Percentiles rank a stretch among this genome's conserved stretches.
Evolutionary conservation across 2,329 filamentous ascomycete species (phyloP).

Genomic region (Zymoseptoria brevis): DNA sequence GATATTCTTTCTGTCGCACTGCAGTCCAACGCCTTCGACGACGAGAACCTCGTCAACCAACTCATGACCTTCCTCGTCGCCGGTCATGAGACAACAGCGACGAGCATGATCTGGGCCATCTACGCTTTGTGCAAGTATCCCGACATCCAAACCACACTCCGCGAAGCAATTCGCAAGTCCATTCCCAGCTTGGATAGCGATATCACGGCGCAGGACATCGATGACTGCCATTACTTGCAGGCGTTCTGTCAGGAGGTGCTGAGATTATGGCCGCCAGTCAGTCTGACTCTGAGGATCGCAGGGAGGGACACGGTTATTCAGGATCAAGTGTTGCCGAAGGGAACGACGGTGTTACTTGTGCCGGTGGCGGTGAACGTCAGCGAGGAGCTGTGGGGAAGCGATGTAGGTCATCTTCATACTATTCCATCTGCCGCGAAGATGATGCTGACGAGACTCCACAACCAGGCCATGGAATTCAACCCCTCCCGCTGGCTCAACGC

Average conservation of each 20-base stretch:
- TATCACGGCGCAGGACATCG: slow-evolving; percentile 52
- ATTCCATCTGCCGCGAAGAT: too few species aligned
- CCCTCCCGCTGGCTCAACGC: slow-evolving; percentile 65
- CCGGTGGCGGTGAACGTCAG: slow-evolving; percentile 63
- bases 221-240: slow-evolving; percentile 69
- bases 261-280: slow-evolving; percentile 64
- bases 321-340: slow-evolving; percentile 59
- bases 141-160: slow-evolving; percentile 41
- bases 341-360: slow-evolving; percentile 59
- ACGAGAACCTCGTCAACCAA: slow-evolving; percentile 66
- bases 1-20: slow-evolving; percentile 80
- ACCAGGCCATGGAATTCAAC: slow-evolving; percentile 51
- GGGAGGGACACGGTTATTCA: slow-evolving; percentile 57
- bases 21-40: slow-evolving; percentile 64
- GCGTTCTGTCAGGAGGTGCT: slow-evolving; percentile 72
- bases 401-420: slow-evolving; percentile 41
- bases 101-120: slow-evolving; percentile 46
- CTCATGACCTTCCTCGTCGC: slow-evolving; percentile 66
- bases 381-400: slow-evolving; percentile 63
- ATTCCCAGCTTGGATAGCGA: slow-evolving; percentile 38
- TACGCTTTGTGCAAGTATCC: slow-evolving; percentile 47
- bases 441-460: neutral
- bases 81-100: slow-evolving; percentile 50
- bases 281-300: slow-evolving; percentile 60
- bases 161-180: slow-evolving; percentile 42